A percentile compares a stretch with the other conserved stretches of the same genome.
Evolutionary conservation across 192 early-diverging fungal genomes (phyloP).

Genomic region (Lunasporangiospora selenospora): DNA sequence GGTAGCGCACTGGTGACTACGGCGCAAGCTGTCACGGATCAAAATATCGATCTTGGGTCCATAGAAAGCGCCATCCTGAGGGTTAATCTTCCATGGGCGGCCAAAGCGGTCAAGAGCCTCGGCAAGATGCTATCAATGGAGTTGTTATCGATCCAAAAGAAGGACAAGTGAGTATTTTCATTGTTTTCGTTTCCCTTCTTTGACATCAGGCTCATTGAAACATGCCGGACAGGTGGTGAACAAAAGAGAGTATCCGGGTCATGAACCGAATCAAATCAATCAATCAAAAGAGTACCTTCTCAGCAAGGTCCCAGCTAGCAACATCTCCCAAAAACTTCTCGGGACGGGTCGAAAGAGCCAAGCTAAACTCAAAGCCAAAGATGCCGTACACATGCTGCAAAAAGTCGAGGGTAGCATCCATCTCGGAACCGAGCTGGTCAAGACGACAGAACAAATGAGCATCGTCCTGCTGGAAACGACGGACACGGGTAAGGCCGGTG

Average conservation of each 20-base stretch:
- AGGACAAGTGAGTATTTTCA: too few species aligned
- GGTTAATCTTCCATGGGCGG: constrained; percentile 85
- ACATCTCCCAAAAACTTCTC: constrained; percentile 95
- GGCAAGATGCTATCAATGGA: constrained; percentile 61
- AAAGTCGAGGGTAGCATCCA: constrained; percentile 86
- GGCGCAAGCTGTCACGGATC: constrained; percentile 91
- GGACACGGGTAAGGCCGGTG: constrained; percentile 93
- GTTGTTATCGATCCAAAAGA: too few species aligned
- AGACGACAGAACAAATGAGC: constrained; percentile 97
- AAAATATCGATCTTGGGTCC: constrained; percentile 99
- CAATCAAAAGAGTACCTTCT: constrained; percentile 62
- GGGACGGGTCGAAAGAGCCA: constrained; percentile 95
- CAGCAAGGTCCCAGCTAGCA: constrained; percentile 92
- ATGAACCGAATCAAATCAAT: neutral
- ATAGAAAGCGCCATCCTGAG: constrained; percentile 98
- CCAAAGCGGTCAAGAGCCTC: constrained; percentile 84
- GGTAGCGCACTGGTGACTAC: constrained; percentile 95
- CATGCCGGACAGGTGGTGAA: too few species aligned
- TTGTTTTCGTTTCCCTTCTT: neutral
- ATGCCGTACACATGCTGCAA: constrained; percentile 89
- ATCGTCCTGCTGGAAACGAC: constrained; percentile 99
- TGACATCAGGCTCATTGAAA: neutral
- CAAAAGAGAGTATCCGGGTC: neutral
- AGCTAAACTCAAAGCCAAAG: constrained; percentile 93
- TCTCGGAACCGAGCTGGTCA: constrained; percentile 88